Percentiles rank a stretch among this genome's conserved stretches.
Conservation (phyloP, 768 basidiomycete genomes). For the Russula compacta region DNA sequence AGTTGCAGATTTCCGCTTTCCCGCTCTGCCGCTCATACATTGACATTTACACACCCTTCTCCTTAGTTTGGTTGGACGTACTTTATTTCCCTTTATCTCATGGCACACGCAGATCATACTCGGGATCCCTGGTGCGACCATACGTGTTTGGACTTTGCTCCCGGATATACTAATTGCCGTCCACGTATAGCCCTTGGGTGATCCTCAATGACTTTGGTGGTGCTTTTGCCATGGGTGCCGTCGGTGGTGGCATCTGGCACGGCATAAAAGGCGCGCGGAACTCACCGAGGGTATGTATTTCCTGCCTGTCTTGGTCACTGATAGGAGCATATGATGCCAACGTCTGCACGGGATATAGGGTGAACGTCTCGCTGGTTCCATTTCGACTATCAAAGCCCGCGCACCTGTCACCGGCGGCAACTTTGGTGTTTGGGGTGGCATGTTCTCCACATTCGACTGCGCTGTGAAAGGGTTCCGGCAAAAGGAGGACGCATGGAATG, state of each 20-base stretch:
- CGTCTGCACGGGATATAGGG: slow-evolving; percentile 45
- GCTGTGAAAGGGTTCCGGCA: slow-evolving; percentile 94
- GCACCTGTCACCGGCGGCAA: slow-evolving; percentile 98
- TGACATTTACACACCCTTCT: not conserved
- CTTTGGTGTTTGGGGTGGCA: slow-evolving; percentile 93
- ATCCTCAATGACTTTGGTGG: slow-evolving; percentile 98
- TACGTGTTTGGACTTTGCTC: not conserved
- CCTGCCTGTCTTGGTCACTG: not conserved
- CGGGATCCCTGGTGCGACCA: slow-evolving; percentile 76
- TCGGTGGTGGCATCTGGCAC: slow-evolving; percentile 98
- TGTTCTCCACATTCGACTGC: slow-evolving; percentile 98
- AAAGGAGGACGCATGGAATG: slow-evolving; percentile 99
- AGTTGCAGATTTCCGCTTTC: not conserved
- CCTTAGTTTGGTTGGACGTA: too few species aligned
- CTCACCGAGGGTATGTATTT: slow-evolving; percentile 70
- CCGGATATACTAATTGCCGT: slow-evolving; percentile 2
- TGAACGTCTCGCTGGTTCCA: slow-evolving; percentile 86
- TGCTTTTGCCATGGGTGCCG: slow-evolving; percentile 95
- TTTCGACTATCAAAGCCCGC: slow-evolving; percentile 95
- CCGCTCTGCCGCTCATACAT: not conserved
- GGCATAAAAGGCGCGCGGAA: slow-evolving; percentile 97
- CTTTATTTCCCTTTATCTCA: slow-evolving; percentile 24
- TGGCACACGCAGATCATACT: slow-evolving; percentile 90
- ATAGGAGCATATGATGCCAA: not conserved
- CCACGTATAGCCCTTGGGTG: slow-evolving; percentile 77